Base-by-base conservation (phyloP, 2,329 filamentous ascomycete genomes). In the Daldinia sp. region DNA sequence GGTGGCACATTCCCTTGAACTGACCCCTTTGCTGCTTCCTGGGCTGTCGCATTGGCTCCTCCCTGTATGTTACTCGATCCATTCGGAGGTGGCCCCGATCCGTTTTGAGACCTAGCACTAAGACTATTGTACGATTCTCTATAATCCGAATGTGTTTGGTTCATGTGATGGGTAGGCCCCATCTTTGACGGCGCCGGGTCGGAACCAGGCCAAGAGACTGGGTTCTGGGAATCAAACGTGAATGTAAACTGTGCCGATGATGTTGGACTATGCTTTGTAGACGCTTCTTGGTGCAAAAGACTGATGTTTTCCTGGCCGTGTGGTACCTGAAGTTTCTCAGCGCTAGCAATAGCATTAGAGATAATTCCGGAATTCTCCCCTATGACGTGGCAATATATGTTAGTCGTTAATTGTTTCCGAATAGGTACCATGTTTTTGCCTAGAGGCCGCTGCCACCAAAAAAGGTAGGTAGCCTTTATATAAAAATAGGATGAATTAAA, bases 171-270 rank as follows among this genome's bases (percentile, higher is more conserved):
- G 30, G 64, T 54, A 3, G 53, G 77, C 66, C 59, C 57, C 72
- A 73, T 79, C 76, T 49, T 75, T 66, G 71, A 56, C 30, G 70
- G 70, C 4, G 70, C 45, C 7, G 76, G 74, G 48, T 79, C 79
- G 64, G 78, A 77, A 72, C 89, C 87, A 41, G 91, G 91, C 88
- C 91, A 92, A 52, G 89, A 87, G 75, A 93, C 86, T 0, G 92
- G 89, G 34, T 93, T 92, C 74, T 95, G 93, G 1, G 94, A 94
- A 72, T 96, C 92, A 77, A 93, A 97, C 10, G 93, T 96, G 74
- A 99, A 99, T 8, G 95, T 99, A 76, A 99, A 99, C 71, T 97
- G 93, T 0, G 91, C 90, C 58, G 93, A 70, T 39, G 70, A 68
- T 29, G 70, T 86, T 3, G 91, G 87, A 32, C 85, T 87, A 3